Percentiles rank a stretch among this genome's conserved stretches.
These are phyloP conservation scores for Pseudocercospora fuligena DNA, from an alignment of 2,329 filamentous ascomycete genomes.

Conservation along the genomic window DNA sequence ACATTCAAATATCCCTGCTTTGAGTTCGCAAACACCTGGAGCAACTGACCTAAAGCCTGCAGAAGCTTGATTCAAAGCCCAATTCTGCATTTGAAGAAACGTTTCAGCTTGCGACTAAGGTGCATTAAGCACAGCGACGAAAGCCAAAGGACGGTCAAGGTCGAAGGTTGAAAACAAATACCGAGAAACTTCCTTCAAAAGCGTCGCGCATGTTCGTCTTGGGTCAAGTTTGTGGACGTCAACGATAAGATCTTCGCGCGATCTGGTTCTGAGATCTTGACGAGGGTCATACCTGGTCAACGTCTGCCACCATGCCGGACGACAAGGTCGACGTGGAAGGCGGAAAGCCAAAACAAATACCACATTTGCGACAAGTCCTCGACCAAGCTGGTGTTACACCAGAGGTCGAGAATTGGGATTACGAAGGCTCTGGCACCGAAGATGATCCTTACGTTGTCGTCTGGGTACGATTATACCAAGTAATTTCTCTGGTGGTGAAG, in stretches of 20 bases:
- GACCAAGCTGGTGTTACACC: conserved; percentile 42
- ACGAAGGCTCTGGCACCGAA: conserved; percentile 59
- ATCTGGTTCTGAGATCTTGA: background rate
- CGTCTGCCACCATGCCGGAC: conserved; percentile 23
- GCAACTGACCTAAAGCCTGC: background rate
- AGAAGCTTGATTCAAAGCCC: background rate
- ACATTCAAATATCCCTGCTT: background rate
- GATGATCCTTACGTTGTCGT: conserved; percentile 70
- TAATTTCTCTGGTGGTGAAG: background rate
- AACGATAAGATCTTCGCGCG: background rate
- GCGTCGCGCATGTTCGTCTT: background rate
- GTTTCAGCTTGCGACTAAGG: background rate
- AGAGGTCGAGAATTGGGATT: conserved; percentile 41
- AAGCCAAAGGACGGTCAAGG: background rate
- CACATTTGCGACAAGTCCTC: conserved; percentile 40
- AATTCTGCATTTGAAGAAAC: background rate
- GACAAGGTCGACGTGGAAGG: conserved; percentile 40
- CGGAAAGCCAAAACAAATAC: conserved; percentile 34
- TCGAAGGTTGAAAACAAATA: background rate
- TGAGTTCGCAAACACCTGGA: background rate
- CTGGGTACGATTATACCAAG: conserved; percentile 47
- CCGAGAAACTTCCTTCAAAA: background rate
- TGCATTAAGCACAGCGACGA: background rate
- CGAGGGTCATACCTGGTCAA: background rate
- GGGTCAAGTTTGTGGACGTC: background rate